Evolutionary conservation across 2,329 filamentous ascomycete genomes (phyloP), one percentile per base, ranked within the genome.

Genomic region (Clarireedia sp.): DNA sequence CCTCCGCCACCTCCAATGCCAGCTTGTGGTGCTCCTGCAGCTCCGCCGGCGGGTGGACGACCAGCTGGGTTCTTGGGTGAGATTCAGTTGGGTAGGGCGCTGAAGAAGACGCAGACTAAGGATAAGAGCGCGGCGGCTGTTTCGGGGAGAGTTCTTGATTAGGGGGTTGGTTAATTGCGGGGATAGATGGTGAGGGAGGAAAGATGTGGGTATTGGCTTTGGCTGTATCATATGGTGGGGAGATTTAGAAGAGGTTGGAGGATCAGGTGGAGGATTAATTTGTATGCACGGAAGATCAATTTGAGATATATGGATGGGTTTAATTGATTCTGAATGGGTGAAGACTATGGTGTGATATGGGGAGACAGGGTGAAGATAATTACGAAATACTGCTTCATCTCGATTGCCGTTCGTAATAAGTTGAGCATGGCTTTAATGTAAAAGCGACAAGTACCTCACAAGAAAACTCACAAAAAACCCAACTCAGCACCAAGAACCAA

Each of bases 81-180:
- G 69, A 97, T 99, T 59, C 85, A 92, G 68, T 74, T 82, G 59
- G 92, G 94, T 44, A 90, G 72, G 71, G 72, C 83, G 2, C 74
- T 99, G 68, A 90, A 80, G 76, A 97, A 97, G 78, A 90, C 90
- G 23, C 76, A 86, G 69, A 97, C 94, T 1, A 91, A 89, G 71
- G 94, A 99, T 71, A 85, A 85, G 70, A 96, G 91, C 71, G 72
- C 65, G 48, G 80, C 89, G 51, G 71, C 83, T 51, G 77, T 85
- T 56, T 87, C 89, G 21, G 92, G 92, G n/a, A 81, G 83, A 58
- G 91, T 96, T 57, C 64, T 82, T 63, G 59, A 66, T 48, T 68
- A 53, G 53, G 36, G n/a, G 16, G 16, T 41, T 17, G 37, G 14
- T 26, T 12, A 33, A 1, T 14, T 41, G 38, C 6, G 8, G 16